Evolutionary conservation across 768 basidiomycete species (phyloP), one percentile per base, ranked within the genome.

Genomic region (Tricholoma saponaceum): DNA sequence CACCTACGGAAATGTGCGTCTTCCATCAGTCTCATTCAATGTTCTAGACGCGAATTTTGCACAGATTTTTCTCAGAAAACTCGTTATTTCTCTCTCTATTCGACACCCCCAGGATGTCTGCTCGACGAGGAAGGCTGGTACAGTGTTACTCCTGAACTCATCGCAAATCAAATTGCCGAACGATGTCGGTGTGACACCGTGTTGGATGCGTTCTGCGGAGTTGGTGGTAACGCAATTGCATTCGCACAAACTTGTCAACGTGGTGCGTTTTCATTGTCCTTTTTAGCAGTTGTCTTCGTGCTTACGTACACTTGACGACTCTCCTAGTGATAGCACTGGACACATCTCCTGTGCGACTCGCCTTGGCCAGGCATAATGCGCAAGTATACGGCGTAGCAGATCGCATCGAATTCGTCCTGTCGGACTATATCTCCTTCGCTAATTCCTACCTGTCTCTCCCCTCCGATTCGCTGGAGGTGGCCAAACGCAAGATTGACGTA

Each of bases 81-180:
- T 54, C 84, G 92, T 1, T 86, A 84, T 62, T 94, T 98, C 69
- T 89, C 89, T 0, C 73, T 84, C 28, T 95, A 93, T 63, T 82
- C 86, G 23, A 71, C 84, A 16, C 70, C 71, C 10, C 77, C 79
- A 0, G 94, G 95, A 0, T 92, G 94, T 67, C 77, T 97, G 2
- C 75, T 98, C 10, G 97, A 98, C 61, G 85, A 90, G 62, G 93
- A 96, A 69, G 96, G 96, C n/a, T 98, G 95, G 96, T 98, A 90
- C 72, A 94, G 90, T 60, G 88, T 98, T 58, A 99, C 97, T 0
- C 96, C 97, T 0, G 95, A 98, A 66, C 80, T 79, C 37, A 85
- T 99, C n/a, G 97, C 95, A 7, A 72, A 83, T 58, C 95, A 93
- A 69, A 98, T 98, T 46, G 96, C 97, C 0, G 90, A 96, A 62